Base-by-base conservation (phyloP, 345 rosid genomes). In the Pugionium dolabratum region DNA sequence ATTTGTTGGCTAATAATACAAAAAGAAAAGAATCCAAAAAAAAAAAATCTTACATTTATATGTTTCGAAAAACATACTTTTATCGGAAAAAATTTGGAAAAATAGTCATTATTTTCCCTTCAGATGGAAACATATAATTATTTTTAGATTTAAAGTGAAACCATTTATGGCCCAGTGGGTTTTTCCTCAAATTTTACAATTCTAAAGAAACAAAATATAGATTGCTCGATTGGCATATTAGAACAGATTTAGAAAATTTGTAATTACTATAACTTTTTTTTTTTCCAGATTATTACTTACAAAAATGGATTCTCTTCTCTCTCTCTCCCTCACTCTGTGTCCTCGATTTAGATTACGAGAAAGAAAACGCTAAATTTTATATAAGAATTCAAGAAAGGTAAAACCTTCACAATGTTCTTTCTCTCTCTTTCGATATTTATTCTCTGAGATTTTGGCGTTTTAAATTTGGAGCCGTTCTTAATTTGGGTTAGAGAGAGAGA, bases 361-460 rank as follows among this genome's bases (percentile, higher is more conserved):
- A 33, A 26, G n/a, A 28, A 54, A 37, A 62, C 25, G 50, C 50
- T 46, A 62, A 36, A 45, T 53, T 44, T 32, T 46, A 53, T 46
- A 44, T 7, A 62, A 6, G 25, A 41, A 47, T 18, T 54, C 50
- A 70, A 54, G 57, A 70, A 62, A 62, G 69, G 57, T 46, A 62
- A 18, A 18, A 18, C 18, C 18, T 18, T 18, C 18, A 18, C 18
- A 18, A 18, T 18, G 18, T 18, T 18, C 0, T 18, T 18, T 18
- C 18, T 18, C 18, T 18, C 18, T 18, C 18, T 18, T 18, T 18
- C 18, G 18, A 18, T 18, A 18, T 18, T 18, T 18, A 18, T 18
- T 18, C 18, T 18, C 18, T 18, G 18, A 18, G 18, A 18, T 18
- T 18, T 18, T 18, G 18, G 18, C 18, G 18, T 18, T 18, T 18